Evolutionary conservation across 2,329 filamentous ascomycete species (phyloP).

Genomic region (Ophiocordyceps robertsii): DNA sequence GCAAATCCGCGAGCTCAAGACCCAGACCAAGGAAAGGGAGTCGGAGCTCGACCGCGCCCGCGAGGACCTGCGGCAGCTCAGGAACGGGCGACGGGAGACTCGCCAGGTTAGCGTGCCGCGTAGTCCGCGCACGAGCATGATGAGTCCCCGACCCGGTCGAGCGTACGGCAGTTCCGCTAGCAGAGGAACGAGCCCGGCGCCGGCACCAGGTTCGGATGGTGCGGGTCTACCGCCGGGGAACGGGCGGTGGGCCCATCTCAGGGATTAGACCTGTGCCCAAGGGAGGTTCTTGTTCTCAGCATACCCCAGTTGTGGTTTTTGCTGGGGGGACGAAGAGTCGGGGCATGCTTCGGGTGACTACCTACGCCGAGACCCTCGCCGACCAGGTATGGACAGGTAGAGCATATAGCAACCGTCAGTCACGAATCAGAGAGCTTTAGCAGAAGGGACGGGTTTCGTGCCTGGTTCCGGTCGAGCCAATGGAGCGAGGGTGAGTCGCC

Average conservation of each 20-base stretch:
- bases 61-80: slow-evolving; percentile 34
- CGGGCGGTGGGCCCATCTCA: slow-evolving; percentile 29
- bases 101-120: slow-evolving; percentile 42
- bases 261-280: slow-evolving; percentile 16
- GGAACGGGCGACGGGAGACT: slow-evolving; percentile 40
- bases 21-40: slow-evolving; percentile 35
- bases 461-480: too few species aligned
- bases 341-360: too few species aligned
- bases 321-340: too few species aligned
- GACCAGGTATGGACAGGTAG: too few species aligned
- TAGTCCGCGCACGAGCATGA: slow-evolving; percentile 39
- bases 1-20: slow-evolving; percentile 26
- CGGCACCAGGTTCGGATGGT: slow-evolving; percentile 16
- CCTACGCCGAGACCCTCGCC: too few species aligned
- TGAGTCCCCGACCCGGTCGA: slow-evolving; percentile 31
- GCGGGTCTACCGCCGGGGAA: slow-evolving; percentile 20
- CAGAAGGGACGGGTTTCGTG: too few species aligned
- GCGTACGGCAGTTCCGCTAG: slow-evolving; percentile 26
- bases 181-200: slow-evolving; percentile 36
- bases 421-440: too few species aligned
- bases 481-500: too few species aligned
- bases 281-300: too few species aligned
- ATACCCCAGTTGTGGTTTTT: too few species aligned
- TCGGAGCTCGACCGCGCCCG: slow-evolving; percentile 31
- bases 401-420: too few species aligned